These are phyloP conservation scores for Cryptococcus sp. DNA, from an alignment of 1,284 basidiomycete species.

Conservation along the genomic window DNA sequence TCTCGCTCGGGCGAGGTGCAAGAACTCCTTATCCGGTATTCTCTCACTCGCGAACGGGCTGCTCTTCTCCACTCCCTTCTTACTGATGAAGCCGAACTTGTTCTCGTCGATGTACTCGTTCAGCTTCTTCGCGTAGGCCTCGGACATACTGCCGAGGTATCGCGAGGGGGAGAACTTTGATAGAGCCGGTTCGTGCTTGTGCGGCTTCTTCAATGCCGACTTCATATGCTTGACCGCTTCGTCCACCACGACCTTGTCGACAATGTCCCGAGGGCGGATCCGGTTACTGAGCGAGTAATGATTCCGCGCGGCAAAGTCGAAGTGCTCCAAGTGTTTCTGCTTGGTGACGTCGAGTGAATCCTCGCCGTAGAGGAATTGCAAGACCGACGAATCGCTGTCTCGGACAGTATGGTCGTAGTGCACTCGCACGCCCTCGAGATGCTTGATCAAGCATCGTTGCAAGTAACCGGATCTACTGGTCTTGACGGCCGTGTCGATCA, in stretches of 20 bases:
- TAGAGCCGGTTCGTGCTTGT: conserved; percentile 71
- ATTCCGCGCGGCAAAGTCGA: conserved; percentile 92
- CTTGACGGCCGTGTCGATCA: conserved; percentile 99
- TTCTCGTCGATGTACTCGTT: conserved; percentile 80
- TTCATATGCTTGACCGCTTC: conserved; percentile 81
- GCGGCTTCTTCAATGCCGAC: conserved; percentile 76
- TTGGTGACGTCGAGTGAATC: conserved; percentile 96
- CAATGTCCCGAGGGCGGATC: conserved; percentile 67
- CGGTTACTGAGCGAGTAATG: conserved; percentile 75
- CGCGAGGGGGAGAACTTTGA: conserved; percentile 76
- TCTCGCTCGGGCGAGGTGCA: conserved; percentile 79
- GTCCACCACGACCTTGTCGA: conserved; percentile 65
- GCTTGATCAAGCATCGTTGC: conserved; percentile 97
- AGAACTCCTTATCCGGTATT: conserved; percentile 64
- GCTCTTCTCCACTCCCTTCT: conserved; percentile 57
- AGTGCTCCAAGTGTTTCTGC: conserved; percentile 84
- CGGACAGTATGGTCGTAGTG: conserved; percentile 99
- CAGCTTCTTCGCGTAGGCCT: conserved; percentile 82
- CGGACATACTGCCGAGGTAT: conserved; percentile 87
- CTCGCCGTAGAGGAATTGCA: conserved; percentile 97
- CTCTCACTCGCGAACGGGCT: conserved; percentile 40
- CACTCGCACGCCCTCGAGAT: conserved; percentile 91
- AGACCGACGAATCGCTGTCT: conserved; percentile 87
- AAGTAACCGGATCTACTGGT: conserved; percentile 98
- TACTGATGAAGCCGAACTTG: conserved; percentile 71